A percentile compares a stretch with the other conserved stretches of the same genome.
Conservation (phyloP, 2,329 filamentous ascomycete genomes). For the Diplodia corticola region DNA sequence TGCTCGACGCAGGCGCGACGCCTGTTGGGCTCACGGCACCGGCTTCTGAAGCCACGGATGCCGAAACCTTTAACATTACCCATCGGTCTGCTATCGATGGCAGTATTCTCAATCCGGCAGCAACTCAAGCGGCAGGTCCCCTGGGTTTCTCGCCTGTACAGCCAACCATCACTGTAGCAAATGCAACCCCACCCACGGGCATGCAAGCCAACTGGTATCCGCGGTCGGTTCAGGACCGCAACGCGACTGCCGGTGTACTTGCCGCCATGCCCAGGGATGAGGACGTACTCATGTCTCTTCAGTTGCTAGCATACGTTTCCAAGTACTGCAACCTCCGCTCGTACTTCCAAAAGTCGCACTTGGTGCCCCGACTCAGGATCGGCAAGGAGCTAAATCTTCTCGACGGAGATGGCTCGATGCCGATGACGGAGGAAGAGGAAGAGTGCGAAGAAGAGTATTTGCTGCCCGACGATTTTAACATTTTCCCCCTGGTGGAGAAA, state of each 20-base stretch:
- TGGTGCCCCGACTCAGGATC: conserved; percentile 89
- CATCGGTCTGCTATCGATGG: conserved; percentile 82
- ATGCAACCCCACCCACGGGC: conserved; percentile 70
- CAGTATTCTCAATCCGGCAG: conserved; percentile 72
- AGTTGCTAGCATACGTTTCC: conserved; percentile 93
- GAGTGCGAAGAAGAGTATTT: conserved; percentile 84
- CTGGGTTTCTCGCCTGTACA: conserved; percentile 75
- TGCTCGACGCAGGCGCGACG: conserved; percentile 69
- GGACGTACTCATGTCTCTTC: conserved; percentile 96
- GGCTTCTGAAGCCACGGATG: conserved; percentile 80
- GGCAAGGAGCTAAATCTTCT: conserved; percentile 74
- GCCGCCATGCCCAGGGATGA: conserved; percentile 95
- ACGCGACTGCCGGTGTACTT: conserved; percentile 69
- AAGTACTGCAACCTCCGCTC: conserved; percentile 96
- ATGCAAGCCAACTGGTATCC: conserved; percentile 71
- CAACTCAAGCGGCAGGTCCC: conserved; percentile 65
- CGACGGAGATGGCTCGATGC: conserved; percentile 62
- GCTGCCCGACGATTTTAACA: conserved; percentile 92
- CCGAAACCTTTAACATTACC: conserved; percentile 91
- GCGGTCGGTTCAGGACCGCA: conserved; percentile 75
- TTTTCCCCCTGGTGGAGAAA: conserved; percentile 96
- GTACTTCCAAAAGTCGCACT: conserved; percentile 92
- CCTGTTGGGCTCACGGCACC: conserved; percentile 74
- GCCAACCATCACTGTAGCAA: conserved; percentile 64
- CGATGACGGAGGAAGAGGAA: conserved; percentile 52